Percentiles rank a stretch among this genome's conserved stretches.
Evolutionary conservation across 139 green algal genomes (phyloP).

Genomic region (Edaphochlamys debaryana): DNA sequence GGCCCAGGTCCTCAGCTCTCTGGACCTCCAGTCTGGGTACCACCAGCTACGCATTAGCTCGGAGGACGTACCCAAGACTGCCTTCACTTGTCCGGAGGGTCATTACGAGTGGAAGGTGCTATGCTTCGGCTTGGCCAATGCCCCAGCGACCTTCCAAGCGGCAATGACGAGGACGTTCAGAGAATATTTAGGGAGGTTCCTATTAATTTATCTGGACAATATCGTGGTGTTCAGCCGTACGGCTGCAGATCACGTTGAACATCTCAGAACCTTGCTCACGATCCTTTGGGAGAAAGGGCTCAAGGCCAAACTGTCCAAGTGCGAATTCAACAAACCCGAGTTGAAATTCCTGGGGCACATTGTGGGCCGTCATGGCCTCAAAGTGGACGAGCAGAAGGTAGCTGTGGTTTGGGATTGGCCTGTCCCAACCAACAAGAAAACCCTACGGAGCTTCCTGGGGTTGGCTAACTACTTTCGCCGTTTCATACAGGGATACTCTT

Average conservation of each 20-base stretch:
- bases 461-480: constrained; percentile 58
- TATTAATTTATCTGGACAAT: constrained; percentile 66
- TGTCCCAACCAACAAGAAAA: background rate
- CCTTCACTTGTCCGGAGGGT: constrained; percentile 39
- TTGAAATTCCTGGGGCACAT: constrained; percentile 15
- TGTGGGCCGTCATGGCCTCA: background rate
- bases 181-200: constrained; percentile 47
- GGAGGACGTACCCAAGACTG: constrained; percentile 31
- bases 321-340: constrained; percentile 38
- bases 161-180: constrained; percentile 55
- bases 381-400: background rate
- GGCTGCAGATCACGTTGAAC: constrained; percentile 49
- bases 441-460: constrained; percentile 41
- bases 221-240: constrained; percentile 52
- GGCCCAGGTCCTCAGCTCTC: background rate
- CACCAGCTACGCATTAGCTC: background rate
- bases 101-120: constrained; percentile 51
- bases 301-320: constrained; percentile 61
- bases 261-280: constrained; percentile 50
- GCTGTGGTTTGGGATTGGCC: constrained; percentile 6
- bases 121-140: constrained; percentile 14
- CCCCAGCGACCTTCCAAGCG: constrained; percentile 21
- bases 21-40: background rate
- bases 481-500: constrained; percentile 50
- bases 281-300: constrained; percentile 54